These are phyloP conservation scores for Aulographum hederae DNA, from an alignment of 2,329 filamentous ascomycete genomes.

Conservation along the genomic window DNA sequence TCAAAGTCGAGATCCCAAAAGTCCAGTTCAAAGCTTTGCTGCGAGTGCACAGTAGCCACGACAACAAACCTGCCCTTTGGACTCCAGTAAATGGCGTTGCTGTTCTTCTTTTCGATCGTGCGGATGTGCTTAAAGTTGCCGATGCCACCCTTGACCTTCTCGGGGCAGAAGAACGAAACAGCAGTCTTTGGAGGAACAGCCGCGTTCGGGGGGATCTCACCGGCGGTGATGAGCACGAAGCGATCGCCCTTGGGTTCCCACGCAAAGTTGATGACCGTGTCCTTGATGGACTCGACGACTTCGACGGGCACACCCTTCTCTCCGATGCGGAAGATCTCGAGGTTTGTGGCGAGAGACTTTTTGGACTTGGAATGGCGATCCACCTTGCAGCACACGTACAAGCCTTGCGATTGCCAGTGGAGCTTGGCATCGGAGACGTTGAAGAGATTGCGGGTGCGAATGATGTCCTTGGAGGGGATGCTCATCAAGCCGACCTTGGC, in stretches of 20 bases:
- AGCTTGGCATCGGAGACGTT: slow-evolving; percentile 95
- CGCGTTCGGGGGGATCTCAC: slow-evolving; percentile 59
- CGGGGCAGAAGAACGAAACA: slow-evolving; percentile 90
- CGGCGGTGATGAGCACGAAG: slow-evolving; percentile 91
- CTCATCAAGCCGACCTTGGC: slow-evolving; percentile 95
- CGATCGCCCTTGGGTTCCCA: slow-evolving; percentile 98
- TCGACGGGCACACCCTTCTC: slow-evolving; percentile 98
- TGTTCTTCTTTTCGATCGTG: slow-evolving; percentile 97
- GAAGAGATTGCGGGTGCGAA: slow-evolving; percentile 91
- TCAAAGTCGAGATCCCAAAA: slow-evolving; percentile 98
- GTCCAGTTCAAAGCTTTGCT: slow-evolving; percentile 87
- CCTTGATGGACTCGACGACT: slow-evolving; percentile 93
- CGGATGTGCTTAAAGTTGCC: slow-evolving; percentile 95
- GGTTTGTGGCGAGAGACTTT: slow-evolving; percentile 89
- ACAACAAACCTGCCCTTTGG: slow-evolving; percentile 90
- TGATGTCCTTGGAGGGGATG: slow-evolving; percentile 83
- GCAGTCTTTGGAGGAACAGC: slow-evolving; percentile 86
- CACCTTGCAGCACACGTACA: slow-evolving; percentile 95
- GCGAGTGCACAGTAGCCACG: slow-evolving; percentile 79
- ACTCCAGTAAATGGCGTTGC: slow-evolving; percentile 98
- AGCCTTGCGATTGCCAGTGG: slow-evolving; percentile 92
- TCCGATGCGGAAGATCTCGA: slow-evolving; percentile 93
- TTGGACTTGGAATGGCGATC: slow-evolving; percentile 98
- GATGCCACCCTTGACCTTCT: slow-evolving; percentile 72
- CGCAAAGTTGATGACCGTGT: slow-evolving; percentile 97